Percentiles rank a stretch among this genome's conserved stretches.
These are phyloP conservation scores for Rachicladosporium sp. DNA, from an alignment of 2,329 filamentous ascomycete species.

Conservation along the genomic window DNA sequence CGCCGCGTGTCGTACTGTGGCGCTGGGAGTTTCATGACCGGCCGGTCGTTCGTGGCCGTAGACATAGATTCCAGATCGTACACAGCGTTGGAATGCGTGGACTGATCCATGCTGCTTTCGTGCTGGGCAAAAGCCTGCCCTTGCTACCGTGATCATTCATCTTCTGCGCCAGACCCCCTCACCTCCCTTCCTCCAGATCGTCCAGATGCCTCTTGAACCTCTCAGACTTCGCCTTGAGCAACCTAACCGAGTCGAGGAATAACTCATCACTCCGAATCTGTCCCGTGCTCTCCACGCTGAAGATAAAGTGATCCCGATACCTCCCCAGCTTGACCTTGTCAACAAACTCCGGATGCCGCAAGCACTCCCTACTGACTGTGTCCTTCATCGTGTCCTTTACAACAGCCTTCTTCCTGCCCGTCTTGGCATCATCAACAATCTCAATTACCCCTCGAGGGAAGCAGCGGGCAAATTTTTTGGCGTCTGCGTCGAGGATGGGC, in stretches of 20 bases:
- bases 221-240: slow-evolving; percentile 74
- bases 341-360: slow-evolving; percentile 86
- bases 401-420: slow-evolving; percentile 74
- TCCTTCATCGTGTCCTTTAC: slow-evolving; percentile 84
- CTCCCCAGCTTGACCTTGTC: slow-evolving; percentile 90
- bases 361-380: slow-evolving; percentile 83
- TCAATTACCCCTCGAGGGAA: slow-evolving; percentile 83
- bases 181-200: slow-evolving; percentile 24
- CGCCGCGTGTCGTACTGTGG: too few species aligned
- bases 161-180: too few species aligned
- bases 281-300: slow-evolving; percentile 84
- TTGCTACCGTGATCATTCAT: too few species aligned
- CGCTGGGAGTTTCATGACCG: too few species aligned
- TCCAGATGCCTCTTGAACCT: slow-evolving; percentile 58
- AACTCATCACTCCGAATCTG: slow-evolving; percentile 91
- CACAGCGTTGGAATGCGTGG: too few species aligned
- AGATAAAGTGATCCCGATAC: slow-evolving; percentile 92
- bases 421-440: slow-evolving; percentile 56
- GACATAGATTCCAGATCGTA: too few species aligned
- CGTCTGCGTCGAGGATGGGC: slow-evolving; percentile 78
- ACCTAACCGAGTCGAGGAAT: slow-evolving; percentile 77
- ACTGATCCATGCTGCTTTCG: too few species aligned
- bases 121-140: too few species aligned
- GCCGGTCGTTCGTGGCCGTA: too few species aligned
- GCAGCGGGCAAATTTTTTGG: slow-evolving; percentile 77